These are phyloP conservation scores for Claviceps arundinis DNA, from an alignment of 2,329 filamentous ascomycete species.

Conservation along the genomic window DNA sequence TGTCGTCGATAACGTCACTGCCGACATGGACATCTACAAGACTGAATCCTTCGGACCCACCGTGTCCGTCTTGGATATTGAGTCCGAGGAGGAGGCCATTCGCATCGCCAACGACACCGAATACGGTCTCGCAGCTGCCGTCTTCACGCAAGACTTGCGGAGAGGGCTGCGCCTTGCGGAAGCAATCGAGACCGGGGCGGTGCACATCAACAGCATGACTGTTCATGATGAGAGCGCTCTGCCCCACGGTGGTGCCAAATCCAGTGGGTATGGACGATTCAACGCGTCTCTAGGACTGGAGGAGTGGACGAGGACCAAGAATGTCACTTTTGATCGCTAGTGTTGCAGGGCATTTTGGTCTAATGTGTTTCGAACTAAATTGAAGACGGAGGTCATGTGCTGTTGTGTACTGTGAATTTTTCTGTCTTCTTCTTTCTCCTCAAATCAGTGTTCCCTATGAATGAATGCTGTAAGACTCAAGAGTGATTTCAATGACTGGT, in stretches of 20 bases:
- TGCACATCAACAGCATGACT: constrained; percentile 54
- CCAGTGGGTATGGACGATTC: constrained; percentile 51
- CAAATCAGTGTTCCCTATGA: too few relatives aligned
- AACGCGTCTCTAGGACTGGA: constrained; percentile 37
- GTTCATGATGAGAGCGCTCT: constrained; percentile 51
- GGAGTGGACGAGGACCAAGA: constrained; percentile 53
- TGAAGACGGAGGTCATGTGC: too few relatives aligned
- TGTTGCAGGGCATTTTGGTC: too few relatives aligned
- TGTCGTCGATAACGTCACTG: constrained; percentile 50
- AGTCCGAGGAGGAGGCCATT: constrained; percentile 59
- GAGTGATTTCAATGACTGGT: too few relatives aligned
- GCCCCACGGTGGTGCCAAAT: constrained; percentile 56
- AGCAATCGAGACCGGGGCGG: constrained; percentile 51
- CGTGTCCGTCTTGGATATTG: constrained; percentile 53
- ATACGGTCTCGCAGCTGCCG: constrained; percentile 57
- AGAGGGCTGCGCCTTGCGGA: constrained; percentile 45
- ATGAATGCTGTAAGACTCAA: too few relatives aligned
- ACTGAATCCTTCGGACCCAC: constrained; percentile 69
- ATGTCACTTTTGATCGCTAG: constrained; percentile 40
- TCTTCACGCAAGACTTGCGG: constrained; percentile 59
- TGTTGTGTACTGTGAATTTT: too few relatives aligned
- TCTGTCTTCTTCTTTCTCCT: too few relatives aligned
- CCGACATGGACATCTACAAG: constrained; percentile 58
- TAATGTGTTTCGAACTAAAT: too few relatives aligned
- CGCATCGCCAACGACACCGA: constrained; percentile 68